Conservation (phyloP, 176 grass and related monocot species). For the Musa acuminata region DNA sequence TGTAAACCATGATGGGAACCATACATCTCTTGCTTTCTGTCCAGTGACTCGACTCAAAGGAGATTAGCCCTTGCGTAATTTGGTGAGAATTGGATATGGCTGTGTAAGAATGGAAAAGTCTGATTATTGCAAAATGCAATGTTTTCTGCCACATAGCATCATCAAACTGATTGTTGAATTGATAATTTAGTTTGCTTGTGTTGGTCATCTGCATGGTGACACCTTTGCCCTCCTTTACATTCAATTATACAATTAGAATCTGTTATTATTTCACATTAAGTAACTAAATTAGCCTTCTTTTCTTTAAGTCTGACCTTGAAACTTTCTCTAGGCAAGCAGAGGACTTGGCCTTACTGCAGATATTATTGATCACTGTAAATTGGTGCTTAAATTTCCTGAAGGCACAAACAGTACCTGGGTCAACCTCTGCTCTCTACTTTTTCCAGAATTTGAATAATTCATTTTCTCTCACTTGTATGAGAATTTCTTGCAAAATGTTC, state of each 20-base stretch:
- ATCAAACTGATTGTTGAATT: background rate
- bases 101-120: background rate
- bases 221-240: background rate
- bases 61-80: background rate
- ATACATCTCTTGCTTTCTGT: background rate
- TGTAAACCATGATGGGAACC: background rate
- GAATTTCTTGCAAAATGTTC: background rate
- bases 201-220: background rate
- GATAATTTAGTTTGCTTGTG: background rate
- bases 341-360: conserved; percentile 81
- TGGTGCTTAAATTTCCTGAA: conserved; percentile 72
- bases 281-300: background rate
- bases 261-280: background rate
- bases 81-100: background rate
- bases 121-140: background rate
- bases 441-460: conserved; percentile 20
- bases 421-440: conserved; percentile 22
- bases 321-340: conserved; percentile 60
- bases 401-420: conserved; percentile 92
- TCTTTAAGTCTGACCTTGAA: conserved; percentile 15
- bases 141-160: background rate
- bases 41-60: background rate
- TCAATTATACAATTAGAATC: background rate
- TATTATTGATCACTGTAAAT: conserved; percentile 68
- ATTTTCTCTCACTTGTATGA: background rate